Evolutionary conservation across 2,329 filamentous ascomycete species (phyloP).

Genomic region (Aspergillus jensenii): DNA sequence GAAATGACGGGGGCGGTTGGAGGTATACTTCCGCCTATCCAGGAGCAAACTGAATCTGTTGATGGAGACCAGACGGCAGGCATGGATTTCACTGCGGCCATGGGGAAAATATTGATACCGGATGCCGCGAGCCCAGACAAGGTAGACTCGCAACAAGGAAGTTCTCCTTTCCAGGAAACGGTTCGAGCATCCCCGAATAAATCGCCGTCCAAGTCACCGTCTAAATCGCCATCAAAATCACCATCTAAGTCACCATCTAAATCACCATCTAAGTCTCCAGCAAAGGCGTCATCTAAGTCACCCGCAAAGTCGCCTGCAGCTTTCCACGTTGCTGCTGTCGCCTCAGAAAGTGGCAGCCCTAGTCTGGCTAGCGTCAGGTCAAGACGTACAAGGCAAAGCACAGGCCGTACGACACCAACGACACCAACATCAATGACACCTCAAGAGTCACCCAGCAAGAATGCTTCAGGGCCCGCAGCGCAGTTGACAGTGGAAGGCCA

Average conservation of each 20-base stretch:
- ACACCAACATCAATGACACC: slow-evolving; percentile 42
- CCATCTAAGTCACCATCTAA: slow-evolving; percentile 27
- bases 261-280: slow-evolving; percentile 26
- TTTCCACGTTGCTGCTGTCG: slow-evolving; percentile 39
- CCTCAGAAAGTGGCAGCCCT: slow-evolving; percentile 56
- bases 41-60: slow-evolving; percentile 38
- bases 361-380: slow-evolving; percentile 54
- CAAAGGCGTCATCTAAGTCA: slow-evolving; percentile 28
- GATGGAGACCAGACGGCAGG: slow-evolving; percentile 53
- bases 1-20: slow-evolving; percentile 58
- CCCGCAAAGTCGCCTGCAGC: slow-evolving; percentile 5
- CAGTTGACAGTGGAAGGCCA: slow-evolving; percentile 45
- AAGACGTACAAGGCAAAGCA: slow-evolving; percentile 49
- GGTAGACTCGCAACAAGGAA: slow-evolving; percentile 49
- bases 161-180: slow-evolving; percentile 48
- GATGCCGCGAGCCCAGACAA: slow-evolving; percentile 42
- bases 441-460: slow-evolving; percentile 42
- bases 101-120: slow-evolving; percentile 61
- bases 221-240: slow-evolving; percentile 28
- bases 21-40: slow-evolving; percentile 42
- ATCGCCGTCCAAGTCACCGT: slow-evolving; percentile 25
- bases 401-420: slow-evolving; percentile 42
- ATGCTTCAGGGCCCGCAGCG: slow-evolving; percentile 39
- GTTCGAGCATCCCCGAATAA: slow-evolving; percentile 33
- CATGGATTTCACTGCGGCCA: slow-evolving; percentile 67